Percentiles rank a stretch among this genome's conserved stretches.
phyloP scores from a whole-genome alignment of 495 filamentous ascomycete genomes.

The Penicillium robsamsonii region DNA sequence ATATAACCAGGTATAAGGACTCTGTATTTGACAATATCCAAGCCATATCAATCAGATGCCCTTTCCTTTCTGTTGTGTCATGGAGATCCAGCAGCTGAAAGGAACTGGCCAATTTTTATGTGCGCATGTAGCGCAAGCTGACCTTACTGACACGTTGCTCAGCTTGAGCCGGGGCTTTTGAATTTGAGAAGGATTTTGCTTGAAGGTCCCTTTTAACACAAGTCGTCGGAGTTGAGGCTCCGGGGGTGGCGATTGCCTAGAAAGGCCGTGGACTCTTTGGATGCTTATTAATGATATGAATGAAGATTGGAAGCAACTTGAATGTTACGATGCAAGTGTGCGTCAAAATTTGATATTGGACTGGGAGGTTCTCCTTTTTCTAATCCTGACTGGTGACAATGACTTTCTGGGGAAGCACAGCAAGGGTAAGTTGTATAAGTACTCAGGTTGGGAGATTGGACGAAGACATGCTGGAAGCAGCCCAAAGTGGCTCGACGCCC shows the following conservation, averaged over 20 bases:
- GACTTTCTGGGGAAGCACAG: background rate
- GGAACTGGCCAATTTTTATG: background rate
- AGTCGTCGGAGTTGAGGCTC: background rate
- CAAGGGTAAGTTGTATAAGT: background rate
- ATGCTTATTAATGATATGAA: background rate
- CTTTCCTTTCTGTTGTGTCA: background rate
- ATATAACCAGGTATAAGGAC: too few relatives aligned
- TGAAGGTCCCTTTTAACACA: background rate
- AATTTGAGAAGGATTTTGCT: background rate
- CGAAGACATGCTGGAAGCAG: background rate
- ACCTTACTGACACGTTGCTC: background rate
- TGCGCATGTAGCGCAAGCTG: background rate
- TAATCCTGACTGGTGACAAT: background rate
- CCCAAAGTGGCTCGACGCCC: too few relatives aligned
- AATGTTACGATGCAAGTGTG: background rate
- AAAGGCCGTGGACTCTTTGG: background rate
- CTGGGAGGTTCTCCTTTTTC: background rate
- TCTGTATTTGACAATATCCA: too few relatives aligned
- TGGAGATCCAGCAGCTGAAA: background rate
- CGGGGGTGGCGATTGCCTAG: background rate
- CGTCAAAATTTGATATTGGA: background rate
- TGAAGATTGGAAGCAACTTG: background rate
- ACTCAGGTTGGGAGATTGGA: background rate
- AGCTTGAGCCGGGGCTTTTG: background rate
- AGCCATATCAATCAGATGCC: background rate